These are phyloP conservation scores for Nepenthes alata DNA, from an alignment of 179 eudicot genomes.

Conservation along the genomic window DNA sequence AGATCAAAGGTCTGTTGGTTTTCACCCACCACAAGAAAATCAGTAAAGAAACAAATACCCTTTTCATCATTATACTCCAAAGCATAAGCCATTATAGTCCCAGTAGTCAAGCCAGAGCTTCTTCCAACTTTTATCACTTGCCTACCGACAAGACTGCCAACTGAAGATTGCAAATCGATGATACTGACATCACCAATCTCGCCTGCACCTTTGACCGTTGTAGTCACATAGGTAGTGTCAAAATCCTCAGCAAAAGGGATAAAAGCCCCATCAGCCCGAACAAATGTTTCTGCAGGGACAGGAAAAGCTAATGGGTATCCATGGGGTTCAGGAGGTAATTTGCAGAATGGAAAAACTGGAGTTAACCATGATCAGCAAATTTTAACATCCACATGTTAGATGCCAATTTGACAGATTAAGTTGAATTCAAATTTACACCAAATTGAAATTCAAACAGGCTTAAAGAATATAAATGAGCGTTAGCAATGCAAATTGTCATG, in stretches of 20 bases:
- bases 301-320: conserved; percentile 1
- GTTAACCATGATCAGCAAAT: too few species aligned
- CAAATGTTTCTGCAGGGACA: conserved; percentile 51
- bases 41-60: conserved; percentile 92
- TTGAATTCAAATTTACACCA: too few species aligned
- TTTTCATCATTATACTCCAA: conserved; percentile 96
- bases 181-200: conserved; percentile 77
- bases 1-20: conserved; percentile 95
- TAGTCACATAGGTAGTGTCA: conserved; percentile 32
- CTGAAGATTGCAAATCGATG: conserved; percentile 81
- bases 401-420: too few species aligned
- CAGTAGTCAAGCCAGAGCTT: conserved; percentile 90
- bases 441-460: too few species aligned
- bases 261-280: conserved; percentile 67
- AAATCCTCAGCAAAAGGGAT: conserved; percentile 57
- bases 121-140: conserved; percentile 94
- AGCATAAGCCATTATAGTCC: conserved; percentile 80
- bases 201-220: conserved; percentile 54
- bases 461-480: too few species aligned
- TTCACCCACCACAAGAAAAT: conserved; percentile 93
- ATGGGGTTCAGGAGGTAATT: too few species aligned
- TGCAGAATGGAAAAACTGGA: too few species aligned
- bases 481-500: too few species aligned
- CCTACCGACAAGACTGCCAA: conserved; percentile 68
- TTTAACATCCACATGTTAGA: too few species aligned